Base-by-base conservation (phyloP, 2,329 filamentous ascomycete species). In the Mycosphaerella arachidis region DNA sequence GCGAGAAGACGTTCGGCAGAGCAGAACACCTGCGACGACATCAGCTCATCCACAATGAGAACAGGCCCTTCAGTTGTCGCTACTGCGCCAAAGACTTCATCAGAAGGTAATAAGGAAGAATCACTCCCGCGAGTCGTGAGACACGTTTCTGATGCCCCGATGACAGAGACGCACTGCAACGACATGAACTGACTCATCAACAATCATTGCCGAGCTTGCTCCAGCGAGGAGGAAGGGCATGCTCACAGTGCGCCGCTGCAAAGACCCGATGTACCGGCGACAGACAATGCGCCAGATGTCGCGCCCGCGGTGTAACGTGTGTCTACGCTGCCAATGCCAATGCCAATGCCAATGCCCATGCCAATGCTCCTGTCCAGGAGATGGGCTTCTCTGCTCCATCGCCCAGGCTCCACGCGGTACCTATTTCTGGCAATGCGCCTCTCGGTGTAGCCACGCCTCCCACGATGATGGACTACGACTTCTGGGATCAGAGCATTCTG, bases 191-290 rank as follows among this genome's bases (percentile, higher is more conserved):
- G 18, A 70, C 65, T 10, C 68, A 71, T 48, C 63, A 62, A 35
- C 31, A 33, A 33, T 62, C 58, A 51, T 54, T 51, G 29, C 66
- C 59, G 46, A 66, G 33, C 55, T 58, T 57, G 37, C 59, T 55
- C 24, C 63, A 66, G 16, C 60, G 62, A 30, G 69, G 69, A 31
- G 63, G 59, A 27, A 58, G 70, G 46, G 71, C 71, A 4, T 73
- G 71, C 58, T 57, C 62, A 30, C 58, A 63, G 51, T 73, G 70
- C 57, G 68, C 68, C 4, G 52, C 58, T 10, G 67, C 70, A 31
- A 71, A 71, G 31, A 67, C 71, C 9, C 65, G 66, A 55, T 73
- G 71, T 53, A 69, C 71, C 33, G 70, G 71, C 33, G 67, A 64
- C 9, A 54, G 60, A 12, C 62, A 59, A n/a, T 73, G 71, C 35